A percentile compares a stretch with the other conserved stretches of the same genome.
Evolutionary conservation across 306 rosid genomes (phyloP).

Genomic region (Vigna trinervia): DNA sequence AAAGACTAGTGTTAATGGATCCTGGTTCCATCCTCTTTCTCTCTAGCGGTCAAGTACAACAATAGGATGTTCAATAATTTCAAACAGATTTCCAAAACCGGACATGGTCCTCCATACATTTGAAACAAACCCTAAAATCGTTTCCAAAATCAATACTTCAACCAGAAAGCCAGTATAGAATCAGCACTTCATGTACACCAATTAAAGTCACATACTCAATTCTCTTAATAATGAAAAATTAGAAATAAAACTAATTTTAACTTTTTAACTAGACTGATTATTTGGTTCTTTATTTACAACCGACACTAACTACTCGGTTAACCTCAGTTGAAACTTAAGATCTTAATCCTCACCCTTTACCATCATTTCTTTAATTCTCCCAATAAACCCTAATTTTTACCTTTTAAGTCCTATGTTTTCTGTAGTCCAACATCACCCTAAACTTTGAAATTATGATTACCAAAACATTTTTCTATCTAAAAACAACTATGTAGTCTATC

Average conservation of each 20-base stretch:
- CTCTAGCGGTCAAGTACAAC: neutral
- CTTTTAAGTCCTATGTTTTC: constrained; percentile 7
- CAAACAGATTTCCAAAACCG: neutral
- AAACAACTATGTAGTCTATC: constrained; percentile 20
- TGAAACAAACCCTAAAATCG: constrained; percentile 8
- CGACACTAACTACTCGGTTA: neutral
- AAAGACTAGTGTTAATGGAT: constrained; percentile 2
- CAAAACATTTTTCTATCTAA: constrained; percentile 32
- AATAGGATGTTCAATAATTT: constrained; percentile 11
- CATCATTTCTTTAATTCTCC: neutral
- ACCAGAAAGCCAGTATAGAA: constrained; percentile 12
- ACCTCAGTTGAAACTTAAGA: neutral
- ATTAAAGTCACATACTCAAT: neutral
- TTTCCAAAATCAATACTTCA: constrained; percentile 13
- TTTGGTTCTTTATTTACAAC: constrained; percentile 3
- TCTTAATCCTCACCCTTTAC: neutral
- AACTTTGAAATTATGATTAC: constrained; percentile 20
- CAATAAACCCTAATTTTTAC: constrained; percentile 23
- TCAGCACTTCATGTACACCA: neutral
- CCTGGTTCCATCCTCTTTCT: neutral
- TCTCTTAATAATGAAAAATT: neutral
- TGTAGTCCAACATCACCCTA: constrained; percentile 19
- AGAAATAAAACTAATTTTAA: neutral
- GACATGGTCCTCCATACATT: neutral
- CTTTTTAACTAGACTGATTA: neutral